Evolutionary conservation across 176 grass and related monocot species (phyloP).

Genomic region (Carex myosuroides): DNA sequence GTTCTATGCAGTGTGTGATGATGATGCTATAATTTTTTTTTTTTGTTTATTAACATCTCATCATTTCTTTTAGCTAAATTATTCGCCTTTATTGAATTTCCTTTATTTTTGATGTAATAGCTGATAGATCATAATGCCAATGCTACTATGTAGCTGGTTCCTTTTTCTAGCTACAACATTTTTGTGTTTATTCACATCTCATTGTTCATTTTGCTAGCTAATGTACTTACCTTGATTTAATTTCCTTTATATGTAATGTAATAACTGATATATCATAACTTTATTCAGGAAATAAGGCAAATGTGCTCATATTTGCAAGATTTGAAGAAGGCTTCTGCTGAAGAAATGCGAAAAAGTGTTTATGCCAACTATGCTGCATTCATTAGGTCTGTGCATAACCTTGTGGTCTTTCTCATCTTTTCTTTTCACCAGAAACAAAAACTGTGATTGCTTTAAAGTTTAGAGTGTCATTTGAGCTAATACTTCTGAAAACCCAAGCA

Average conservation of each 20-base stretch:
- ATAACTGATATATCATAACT: conserved; percentile 33
- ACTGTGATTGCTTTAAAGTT: neutral
- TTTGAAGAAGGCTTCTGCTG: conserved; percentile 95
- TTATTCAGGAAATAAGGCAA: conserved; percentile 83
- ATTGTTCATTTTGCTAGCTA: neutral
- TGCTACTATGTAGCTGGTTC: neutral
- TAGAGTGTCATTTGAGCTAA: neutral
- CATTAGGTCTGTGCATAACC: conserved; percentile 45
- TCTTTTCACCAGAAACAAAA: neutral
- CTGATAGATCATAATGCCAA: neutral
- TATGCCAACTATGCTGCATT: conserved; percentile 97
- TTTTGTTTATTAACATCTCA: neutral
- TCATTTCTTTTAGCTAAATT: neutral
- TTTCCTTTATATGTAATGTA: neutral
- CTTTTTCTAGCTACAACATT: neutral
- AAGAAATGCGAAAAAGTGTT: conserved; percentile 97
- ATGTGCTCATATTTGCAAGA: conserved; percentile 92
- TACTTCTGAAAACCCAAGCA: neutral
- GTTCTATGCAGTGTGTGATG: neutral
- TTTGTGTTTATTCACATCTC: neutral
- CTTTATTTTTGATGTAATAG: neutral
- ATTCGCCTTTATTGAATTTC: neutral
- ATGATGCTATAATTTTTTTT: neutral
- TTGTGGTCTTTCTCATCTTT: neutral
- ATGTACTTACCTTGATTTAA: neutral